Base-by-base conservation (phyloP, 129 eudicot genomes). In the Arctium minus region DNA sequence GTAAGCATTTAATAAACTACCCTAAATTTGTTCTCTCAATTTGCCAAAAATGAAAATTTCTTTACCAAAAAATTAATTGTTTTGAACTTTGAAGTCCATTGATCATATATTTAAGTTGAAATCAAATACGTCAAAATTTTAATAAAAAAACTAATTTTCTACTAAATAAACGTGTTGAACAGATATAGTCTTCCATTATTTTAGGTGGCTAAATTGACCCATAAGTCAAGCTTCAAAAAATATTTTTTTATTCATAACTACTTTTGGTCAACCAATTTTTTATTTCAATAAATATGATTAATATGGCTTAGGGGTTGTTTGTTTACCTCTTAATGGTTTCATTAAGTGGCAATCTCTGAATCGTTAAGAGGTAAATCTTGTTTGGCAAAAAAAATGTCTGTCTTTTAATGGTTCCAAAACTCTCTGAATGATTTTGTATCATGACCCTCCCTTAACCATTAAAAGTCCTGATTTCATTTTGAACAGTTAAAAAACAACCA, bases 161-260 rank as follows among this genome's bases (percentile, higher is more conserved):
- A 15, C 11, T 15, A 27, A 30, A 48, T 50, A 17, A 48, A 53
- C 10, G 68, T 27, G 74, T 65, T 27, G 56, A 72, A 42, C 22
- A 53, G 9, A 76, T 82, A 82, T 35, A 33, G 76, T 76, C 39
- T 3, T 65, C 81, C 81, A 68, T 76, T 22, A 46, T 70, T 68
- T 82, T 76, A 75, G 81, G 38, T 29, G 42, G 77, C 70, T 18
- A 4, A 69, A 27, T 4, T 36, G 46, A 27, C 33, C n/a, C 0
- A 77, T n/a, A 70, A 69, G 81, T 76, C 77, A 82, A 81, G 44
- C 18, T 32, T 3, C 10, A 46, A 36, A 50, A 12, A 8, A 1
- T 1, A 13, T 8, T 42, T 82, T 77, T 8, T 3, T 27, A 60
- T 31, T 2, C 65, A 30, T 60, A 81, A 8, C n/a, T 8, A 39